Conservation (phyloP, 768 basidiomycete genomes). For the Neoboletus magnificus region DNA sequence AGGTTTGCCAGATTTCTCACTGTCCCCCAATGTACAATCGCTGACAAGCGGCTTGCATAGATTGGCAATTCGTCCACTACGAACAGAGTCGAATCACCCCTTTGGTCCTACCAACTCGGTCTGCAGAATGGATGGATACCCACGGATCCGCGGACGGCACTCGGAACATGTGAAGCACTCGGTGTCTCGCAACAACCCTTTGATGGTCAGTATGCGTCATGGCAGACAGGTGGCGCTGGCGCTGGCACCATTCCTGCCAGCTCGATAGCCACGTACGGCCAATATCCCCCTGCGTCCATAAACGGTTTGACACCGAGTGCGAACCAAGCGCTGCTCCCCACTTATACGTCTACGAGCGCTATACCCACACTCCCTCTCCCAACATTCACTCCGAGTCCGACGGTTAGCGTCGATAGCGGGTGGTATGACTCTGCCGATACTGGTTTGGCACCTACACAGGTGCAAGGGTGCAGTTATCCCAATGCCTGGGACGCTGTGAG, state of each 20-base stretch:
- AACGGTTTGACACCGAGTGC: slow-evolving; percentile 40
- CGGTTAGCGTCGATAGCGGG: slow-evolving; percentile 47
- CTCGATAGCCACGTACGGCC: slow-evolving; percentile 39
- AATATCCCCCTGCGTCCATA: slow-evolving; percentile 55
- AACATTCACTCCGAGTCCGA: slow-evolving; percentile 44
- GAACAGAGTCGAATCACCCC: slow-evolving; percentile 47
- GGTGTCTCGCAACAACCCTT: slow-evolving; percentile 45
- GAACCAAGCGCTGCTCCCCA: slow-evolving; percentile 43
- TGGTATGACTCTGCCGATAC: slow-evolving; percentile 58
- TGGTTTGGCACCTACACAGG: slow-evolving; percentile 49
- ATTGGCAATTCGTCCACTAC: slow-evolving; percentile 57
- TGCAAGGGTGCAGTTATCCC: slow-evolving; percentile 65
- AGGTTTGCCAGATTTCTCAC: slow-evolving; percentile 34
- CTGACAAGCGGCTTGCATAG: slow-evolving; percentile 21
- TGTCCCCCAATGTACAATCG: not conserved
- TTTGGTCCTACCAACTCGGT: slow-evolving; percentile 71
- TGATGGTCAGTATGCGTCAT: slow-evolving; percentile 51
- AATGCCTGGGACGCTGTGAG: slow-evolving; percentile 59
- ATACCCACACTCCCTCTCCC: slow-evolving; percentile 55
- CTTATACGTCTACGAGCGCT: slow-evolving; percentile 61
- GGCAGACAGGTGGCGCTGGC: slow-evolving; percentile 67
- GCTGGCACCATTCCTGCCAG: slow-evolving; percentile 46
- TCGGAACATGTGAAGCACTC: slow-evolving; percentile 63
- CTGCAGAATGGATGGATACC: slow-evolving; percentile 79
- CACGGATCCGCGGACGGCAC: slow-evolving; percentile 58